Evolutionary conservation across 164 flowering plant species (phyloP), one percentile per base, ranked within the genome.

Genomic region (Aristolochia contorta): DNA sequence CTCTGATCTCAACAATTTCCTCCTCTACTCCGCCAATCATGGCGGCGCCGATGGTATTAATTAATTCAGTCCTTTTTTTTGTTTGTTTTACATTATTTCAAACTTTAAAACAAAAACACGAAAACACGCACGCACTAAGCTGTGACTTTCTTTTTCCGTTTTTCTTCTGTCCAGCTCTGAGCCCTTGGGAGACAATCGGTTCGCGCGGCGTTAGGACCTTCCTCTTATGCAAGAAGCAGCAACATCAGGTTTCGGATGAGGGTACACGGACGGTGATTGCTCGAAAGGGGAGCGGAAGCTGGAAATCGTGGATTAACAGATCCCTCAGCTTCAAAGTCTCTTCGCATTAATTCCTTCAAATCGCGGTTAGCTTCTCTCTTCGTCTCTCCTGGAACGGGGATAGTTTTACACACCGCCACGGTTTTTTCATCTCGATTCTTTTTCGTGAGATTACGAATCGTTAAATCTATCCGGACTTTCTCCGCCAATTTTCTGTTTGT

Each of bases 1-100:
- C 0, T 70, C 80, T 15, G 81, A 87, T 67, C 60, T 66, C 66
- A 65, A 71, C n/a, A 57, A 77, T 56, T 84, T 87, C 77, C 62
- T 74, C 30, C 91, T 90, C 47, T 87, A 87, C 64, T 76, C 76
- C 62, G 77, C 85, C 60, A 67, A 64, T 61, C 77, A 72, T 59
- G 77, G 72, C 47, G 86, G 80, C 47, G 68, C 79, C 9, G 85
- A 80, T 49, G 85, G 89, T 89, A n/a, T n/a, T n/a, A 77, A 45
- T 7, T 12, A 2, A 16, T 13, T 45, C 12, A 21, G 21, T 32
- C 3, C 21, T 1, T n/a, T 41, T n/a, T 27, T 18, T 16, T 6
- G 12, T 23, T 55, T 56, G 41, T 8, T 37, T 37, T 37, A 37
- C 43, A 37, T 10, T 10, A 8, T 37, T 37, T 6, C 9, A 37